Base-by-base conservation (phyloP, 805 yeast species). In the Metschnikowia drakensbergensis region DNA sequence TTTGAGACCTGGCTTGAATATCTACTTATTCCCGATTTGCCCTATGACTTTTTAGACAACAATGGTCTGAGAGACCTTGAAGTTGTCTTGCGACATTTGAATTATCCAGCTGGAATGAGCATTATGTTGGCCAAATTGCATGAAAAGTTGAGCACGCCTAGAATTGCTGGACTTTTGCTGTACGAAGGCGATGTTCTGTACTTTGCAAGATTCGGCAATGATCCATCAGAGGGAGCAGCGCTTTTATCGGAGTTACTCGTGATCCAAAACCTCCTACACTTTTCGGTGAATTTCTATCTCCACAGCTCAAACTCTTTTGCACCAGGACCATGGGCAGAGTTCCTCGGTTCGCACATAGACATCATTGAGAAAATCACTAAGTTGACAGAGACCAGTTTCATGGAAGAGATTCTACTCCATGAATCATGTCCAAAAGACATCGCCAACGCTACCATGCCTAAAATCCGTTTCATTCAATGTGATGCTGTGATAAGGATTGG, bases 341-440 rank as follows among this genome's bases (percentile, higher is more conserved):
- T 42, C 17, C 37, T 55, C 10, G 37, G 26, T 3, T 17, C 36
- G 4, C 30, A 52, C 36, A 22, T 32, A 23, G 29, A 59, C 1
- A 31, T 80, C 4, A 54, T 84, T 7, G 53, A 61, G 10, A 65
- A 69, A 30, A 59, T 85, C 38, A 74, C 77, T 0, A 47, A 60
- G 27, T 60, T 85, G n/a, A 72, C 80, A 45, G 68, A 77, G 49
- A 71, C 84, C 49, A 65, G 77, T 13, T 69, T 80, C 0, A 52
- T 77, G 9, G 94, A 86, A 62, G 91, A 85, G 53, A 75, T 76
- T 46, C 57, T 70, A 4, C 57, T 84, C 5, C 75, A 84, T 32
- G 57, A 75, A 0, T 53, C 61, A 2, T 69, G 45, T 26, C 45
- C 37, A 4, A 22, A 11, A 13, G 4, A 33, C 7, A 34, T 42